Conservation (phyloP, 306 rosid species). For the Cicer judaicum region DNA sequence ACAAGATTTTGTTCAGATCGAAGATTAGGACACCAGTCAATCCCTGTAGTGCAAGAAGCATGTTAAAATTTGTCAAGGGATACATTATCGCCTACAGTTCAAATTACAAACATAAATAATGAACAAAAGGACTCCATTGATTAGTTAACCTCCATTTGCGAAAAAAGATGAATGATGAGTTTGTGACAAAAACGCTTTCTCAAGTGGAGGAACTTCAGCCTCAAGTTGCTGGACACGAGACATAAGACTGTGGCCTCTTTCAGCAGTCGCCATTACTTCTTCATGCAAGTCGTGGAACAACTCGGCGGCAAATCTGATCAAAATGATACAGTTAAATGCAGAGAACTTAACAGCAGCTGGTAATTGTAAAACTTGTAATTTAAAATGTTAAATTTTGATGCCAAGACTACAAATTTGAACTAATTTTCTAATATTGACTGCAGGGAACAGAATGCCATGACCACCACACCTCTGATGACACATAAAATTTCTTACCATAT, state of each 20-base stretch:
- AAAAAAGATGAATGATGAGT: slow-evolving; percentile 69
- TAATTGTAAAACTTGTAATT: neutral
- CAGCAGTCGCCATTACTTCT: slow-evolving; percentile 88
- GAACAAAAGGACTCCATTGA: slow-evolving; percentile 25
- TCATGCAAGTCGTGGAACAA: slow-evolving; percentile 93
- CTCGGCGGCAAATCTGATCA: slow-evolving; percentile 91
- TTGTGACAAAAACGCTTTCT: slow-evolving; percentile 74
- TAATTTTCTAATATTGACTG: neutral
- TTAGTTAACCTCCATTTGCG: slow-evolving; percentile 69
- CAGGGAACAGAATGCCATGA: slow-evolving; percentile 6
- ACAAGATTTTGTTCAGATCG: slow-evolving; percentile 67
- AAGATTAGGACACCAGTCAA: slow-evolving; percentile 90
- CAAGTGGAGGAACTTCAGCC: slow-evolving; percentile 90
- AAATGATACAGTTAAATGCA: slow-evolving; percentile 41
- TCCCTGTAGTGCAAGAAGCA: slow-evolving; percentile 62
- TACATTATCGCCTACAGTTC: slow-evolving; percentile 2
- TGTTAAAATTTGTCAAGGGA: slow-evolving; percentile 21
- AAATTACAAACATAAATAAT: slow-evolving; percentile 27
- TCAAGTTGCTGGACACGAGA: slow-evolving; percentile 95
- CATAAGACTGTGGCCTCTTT: slow-evolving; percentile 82
- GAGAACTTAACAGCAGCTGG: slow-evolving; percentile 4
- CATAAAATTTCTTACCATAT: slow-evolving; percentile 8
- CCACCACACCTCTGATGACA: slow-evolving; percentile 9
- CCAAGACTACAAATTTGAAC: neutral
- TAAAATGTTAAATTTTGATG: slow-evolving; percentile 2